Percentiles rank a stretch among this genome's conserved stretches.
Evolutionary conservation across 2,329 filamentous ascomycete species (phyloP).

Genomic region (Aspergillus sp.): DNA sequence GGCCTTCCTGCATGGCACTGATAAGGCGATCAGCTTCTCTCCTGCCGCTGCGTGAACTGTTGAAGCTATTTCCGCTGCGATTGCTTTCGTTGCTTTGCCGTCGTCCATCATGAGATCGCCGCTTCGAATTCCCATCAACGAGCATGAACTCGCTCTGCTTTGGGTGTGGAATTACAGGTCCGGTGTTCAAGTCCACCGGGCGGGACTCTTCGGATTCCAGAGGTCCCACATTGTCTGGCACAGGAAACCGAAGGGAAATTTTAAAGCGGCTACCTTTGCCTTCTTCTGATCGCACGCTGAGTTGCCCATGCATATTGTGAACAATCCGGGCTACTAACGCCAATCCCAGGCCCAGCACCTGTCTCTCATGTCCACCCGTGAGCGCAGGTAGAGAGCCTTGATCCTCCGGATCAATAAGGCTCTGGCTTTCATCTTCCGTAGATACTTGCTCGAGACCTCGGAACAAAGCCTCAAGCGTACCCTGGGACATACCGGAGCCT

Average conservation of each 20-base stretch:
- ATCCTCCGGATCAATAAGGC: constrained; percentile 28
- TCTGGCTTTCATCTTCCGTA: constrained; percentile 46
- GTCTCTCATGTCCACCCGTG: constrained; percentile 20
- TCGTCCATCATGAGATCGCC: constrained; percentile 5
- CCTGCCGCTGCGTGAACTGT: constrained; percentile 29
- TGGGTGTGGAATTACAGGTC: constrained; percentile 25
- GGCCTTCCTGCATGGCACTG: constrained; percentile 37
- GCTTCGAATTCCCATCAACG: constrained; percentile 21
- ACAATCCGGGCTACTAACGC: constrained; percentile 82
- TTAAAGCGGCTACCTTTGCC: constrained; percentile 79
- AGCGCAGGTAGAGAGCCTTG: constrained; percentile 7
- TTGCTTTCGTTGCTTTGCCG: constrained; percentile 21
- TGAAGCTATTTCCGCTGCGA: constrained; percentile 26
- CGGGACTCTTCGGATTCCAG: background rate
- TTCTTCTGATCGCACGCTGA: constrained; percentile 77
- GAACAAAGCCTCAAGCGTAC: constrained; percentile 57
- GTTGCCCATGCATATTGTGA: constrained; percentile 84
- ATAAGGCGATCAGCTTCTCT: constrained; percentile 40
- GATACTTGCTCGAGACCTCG: constrained; percentile 64
- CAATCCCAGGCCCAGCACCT: constrained; percentile 72
- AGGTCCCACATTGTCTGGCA: constrained; percentile 40
- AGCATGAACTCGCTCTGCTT: constrained; percentile 35
- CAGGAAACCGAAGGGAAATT: constrained; percentile 69
- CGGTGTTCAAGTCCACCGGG: background rate
- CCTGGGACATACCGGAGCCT: constrained; percentile 58